Percentiles rank a stretch among this genome's conserved stretches.
These are phyloP conservation scores for Corinectria fuckeliana DNA, from an alignment of 2,329 filamentous ascomycete genomes.

Conservation along the genomic window DNA sequence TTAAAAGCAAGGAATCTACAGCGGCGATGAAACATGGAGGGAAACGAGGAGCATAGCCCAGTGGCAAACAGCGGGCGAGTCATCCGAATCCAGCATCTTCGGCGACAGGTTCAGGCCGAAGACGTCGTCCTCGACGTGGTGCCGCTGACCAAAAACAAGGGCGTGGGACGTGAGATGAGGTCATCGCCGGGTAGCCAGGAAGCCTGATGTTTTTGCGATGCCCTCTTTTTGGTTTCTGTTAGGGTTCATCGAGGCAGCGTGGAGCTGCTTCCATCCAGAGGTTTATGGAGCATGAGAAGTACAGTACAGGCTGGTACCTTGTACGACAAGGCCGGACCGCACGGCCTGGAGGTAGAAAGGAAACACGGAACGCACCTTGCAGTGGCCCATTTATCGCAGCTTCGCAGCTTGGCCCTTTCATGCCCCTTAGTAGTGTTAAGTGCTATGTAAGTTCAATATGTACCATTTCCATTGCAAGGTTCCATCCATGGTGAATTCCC, in stretches of 20 bases:
- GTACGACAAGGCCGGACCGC: neutral
- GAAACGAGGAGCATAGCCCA: neutral
- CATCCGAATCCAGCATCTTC: neutral
- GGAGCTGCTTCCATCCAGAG: constrained; percentile 4
- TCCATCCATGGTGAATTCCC: neutral
- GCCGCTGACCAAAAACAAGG: neutral
- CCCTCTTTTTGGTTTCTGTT: neutral
- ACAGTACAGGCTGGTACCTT: too few species aligned
- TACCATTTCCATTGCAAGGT: too few species aligned
- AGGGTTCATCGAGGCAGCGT: neutral
- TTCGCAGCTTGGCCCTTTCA: too few species aligned
- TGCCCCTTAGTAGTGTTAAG: too few species aligned
- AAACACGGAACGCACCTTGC: neutral
- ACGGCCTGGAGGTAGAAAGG: neutral
- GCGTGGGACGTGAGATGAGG: neutral
- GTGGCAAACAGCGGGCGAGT: neutral
- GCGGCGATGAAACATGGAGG: neutral
- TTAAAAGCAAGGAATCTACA: neutral
- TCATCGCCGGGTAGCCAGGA: neutral
- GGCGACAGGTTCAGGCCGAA: neutral
- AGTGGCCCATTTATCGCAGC: too few species aligned
- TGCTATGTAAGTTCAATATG: too few species aligned
- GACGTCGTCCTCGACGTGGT: neutral
- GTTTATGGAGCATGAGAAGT: neutral
- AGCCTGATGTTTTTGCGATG: neutral